phyloP scores from a whole-genome alignment of 768 basidiomycete genomes.

The Rhodosporidiobolus sp. region DNA sequence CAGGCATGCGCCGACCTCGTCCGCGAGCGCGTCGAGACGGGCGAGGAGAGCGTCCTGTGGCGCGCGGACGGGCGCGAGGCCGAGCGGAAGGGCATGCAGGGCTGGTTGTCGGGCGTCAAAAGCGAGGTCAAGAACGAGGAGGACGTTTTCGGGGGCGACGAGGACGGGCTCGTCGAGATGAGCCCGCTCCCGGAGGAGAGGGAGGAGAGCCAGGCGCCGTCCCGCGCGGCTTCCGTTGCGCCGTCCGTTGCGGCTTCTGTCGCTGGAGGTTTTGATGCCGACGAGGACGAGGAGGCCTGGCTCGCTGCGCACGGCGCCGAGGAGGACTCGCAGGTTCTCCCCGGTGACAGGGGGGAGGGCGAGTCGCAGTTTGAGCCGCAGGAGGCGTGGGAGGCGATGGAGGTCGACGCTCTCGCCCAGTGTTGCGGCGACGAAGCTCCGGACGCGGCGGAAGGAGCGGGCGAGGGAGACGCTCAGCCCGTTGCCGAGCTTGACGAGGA shows the following conservation, averaged over 20 bases:
- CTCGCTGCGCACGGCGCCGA: background rate
- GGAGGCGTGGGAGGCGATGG: background rate
- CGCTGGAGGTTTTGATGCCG: background rate
- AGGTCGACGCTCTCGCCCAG: background rate
- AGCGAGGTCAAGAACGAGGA: constrained; percentile 19
- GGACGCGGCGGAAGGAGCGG: background rate
- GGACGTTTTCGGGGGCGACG: background rate
- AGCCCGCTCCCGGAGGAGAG: background rate
- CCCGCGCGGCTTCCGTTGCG: background rate
- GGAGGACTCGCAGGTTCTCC: background rate
- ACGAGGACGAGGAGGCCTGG: constrained; percentile 17
- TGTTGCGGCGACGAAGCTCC: background rate
- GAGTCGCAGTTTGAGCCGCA: background rate
- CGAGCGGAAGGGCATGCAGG: constrained; percentile 41
- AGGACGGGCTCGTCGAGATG: background rate
- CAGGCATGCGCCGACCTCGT: constrained; percentile 80
- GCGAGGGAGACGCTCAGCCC: background rate
- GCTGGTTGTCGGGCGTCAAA: constrained; percentile 33
- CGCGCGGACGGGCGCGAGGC: constrained; percentile 36
- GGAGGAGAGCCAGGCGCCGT: background rate
- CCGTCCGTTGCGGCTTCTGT: background rate
- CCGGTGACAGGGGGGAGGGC: background rate
- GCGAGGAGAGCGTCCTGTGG: constrained; percentile 40
- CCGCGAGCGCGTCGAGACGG: constrained; percentile 25
- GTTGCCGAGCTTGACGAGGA: background rate